These are phyloP conservation scores for Penicillium sumatraense DNA, from an alignment of 2,329 filamentous ascomycete genomes.

Conservation along the genomic window DNA sequence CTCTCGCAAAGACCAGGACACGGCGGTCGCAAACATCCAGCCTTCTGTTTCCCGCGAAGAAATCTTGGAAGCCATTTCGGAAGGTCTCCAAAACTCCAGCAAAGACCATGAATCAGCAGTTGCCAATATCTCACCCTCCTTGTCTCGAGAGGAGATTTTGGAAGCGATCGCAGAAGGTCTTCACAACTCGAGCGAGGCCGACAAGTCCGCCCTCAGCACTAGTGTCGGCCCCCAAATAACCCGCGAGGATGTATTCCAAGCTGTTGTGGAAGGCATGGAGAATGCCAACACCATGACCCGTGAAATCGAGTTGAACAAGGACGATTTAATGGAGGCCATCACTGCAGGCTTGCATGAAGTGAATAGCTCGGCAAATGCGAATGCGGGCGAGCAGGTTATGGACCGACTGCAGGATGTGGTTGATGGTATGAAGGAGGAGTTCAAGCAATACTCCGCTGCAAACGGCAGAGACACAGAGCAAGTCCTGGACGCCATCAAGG, in stretches of 20 bases:
- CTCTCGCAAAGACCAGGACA: conserved; percentile 39
- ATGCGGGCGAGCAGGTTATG: conserved; percentile 63
- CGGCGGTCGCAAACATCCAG: conserved; percentile 33
- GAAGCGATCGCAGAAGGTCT: conserved; percentile 1
- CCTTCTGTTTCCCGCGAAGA: conserved; percentile 54
- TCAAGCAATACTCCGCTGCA: conserved; percentile 79
- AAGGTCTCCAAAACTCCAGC: conserved; percentile 51
- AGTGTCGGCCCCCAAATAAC: conserved; percentile 48
- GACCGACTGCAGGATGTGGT: conserved; percentile 63
- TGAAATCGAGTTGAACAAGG: conserved; percentile 63
- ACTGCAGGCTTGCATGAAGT: conserved; percentile 60
- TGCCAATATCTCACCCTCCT: conserved; percentile 33
- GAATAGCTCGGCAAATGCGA: conserved; percentile 54
- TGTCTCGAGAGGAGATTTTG: conserved; percentile 56
- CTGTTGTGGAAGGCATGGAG: conserved; percentile 64
- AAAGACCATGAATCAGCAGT: conserved; percentile 19
- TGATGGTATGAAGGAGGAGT: conserved; percentile 65
- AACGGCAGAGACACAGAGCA: conserved; percentile 85
- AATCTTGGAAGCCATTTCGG: conserved; percentile 61
- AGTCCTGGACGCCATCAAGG: conserved; percentile 83
- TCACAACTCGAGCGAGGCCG: conserved; percentile 24
- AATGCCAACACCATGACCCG: conserved; percentile 51
- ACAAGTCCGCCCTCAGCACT: conserved; percentile 41
- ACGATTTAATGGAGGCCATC: conserved; percentile 63
- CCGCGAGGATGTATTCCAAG: conserved; percentile 60